These are phyloP conservation scores for Epichloe festucae DNA, from an alignment of 2,329 filamentous ascomycete genomes.

Conservation along the genomic window DNA sequence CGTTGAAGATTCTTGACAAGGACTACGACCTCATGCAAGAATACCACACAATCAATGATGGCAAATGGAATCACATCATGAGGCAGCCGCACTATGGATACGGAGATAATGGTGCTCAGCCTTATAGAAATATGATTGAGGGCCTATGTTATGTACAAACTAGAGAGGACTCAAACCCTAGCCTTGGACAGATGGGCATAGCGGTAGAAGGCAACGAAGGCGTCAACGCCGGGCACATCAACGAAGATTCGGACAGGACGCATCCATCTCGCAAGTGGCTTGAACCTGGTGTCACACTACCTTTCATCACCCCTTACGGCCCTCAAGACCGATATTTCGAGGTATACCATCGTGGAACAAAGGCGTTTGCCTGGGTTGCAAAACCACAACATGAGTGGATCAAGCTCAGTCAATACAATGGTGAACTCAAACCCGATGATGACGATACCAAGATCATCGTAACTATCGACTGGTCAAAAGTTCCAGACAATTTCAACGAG, in stretches of 20 bases:
- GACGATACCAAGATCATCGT: slow-evolving; percentile 19
- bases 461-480: slow-evolving; percentile 22
- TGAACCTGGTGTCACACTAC: slow-evolving; percentile 16
- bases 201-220: slow-evolving; percentile 21
- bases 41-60: slow-evolving; percentile 36
- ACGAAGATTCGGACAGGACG: slow-evolving; percentile 40
- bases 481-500: slow-evolving; percentile 28
- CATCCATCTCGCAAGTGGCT: slow-evolving; percentile 27
- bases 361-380: slow-evolving; percentile 17
- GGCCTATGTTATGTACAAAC: slow-evolving; percentile 42
- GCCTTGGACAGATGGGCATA: slow-evolving; percentile 26
- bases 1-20: slow-evolving; percentile 35
- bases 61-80: slow-evolving; percentile 46
- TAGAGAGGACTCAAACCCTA: slow-evolving; percentile 32
- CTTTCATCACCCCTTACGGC: slow-evolving; percentile 19
- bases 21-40: slow-evolving; percentile 37
- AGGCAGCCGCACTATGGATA: slow-evolving; percentile 37
- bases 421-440: slow-evolving; percentile 18
- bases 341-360: slow-evolving; percentile 21
- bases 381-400: slow-evolving; percentile 21
- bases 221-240: slow-evolving; percentile 24
- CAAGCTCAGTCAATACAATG: slow-evolving; percentile 15
- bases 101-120: slow-evolving; percentile 12
- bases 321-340: slow-evolving; percentile 21
- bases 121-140: slow-evolving; percentile 39